Conservation (phyloP, 169 alveolate species). For the Plasmodium relictum region DNA sequence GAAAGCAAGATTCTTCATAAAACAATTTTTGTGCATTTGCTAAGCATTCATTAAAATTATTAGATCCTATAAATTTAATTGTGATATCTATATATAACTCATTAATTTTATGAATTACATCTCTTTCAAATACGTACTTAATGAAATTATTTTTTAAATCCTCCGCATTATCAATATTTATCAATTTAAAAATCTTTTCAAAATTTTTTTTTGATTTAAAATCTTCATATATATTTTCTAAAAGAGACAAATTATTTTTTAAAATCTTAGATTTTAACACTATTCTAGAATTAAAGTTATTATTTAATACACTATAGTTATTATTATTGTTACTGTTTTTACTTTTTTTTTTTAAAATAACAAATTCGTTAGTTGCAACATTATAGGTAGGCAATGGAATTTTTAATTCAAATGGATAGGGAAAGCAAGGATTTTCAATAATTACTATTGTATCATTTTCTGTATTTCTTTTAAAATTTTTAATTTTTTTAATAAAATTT, state of each 20-base stretch:
- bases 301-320: neutral
- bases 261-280: neutral
- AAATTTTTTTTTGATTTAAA: neutral
- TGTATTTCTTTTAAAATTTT: conserved; percentile 1
- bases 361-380: conserved; percentile 2
- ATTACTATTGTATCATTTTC: neutral
- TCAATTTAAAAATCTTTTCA: neutral
- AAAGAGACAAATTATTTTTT: neutral
- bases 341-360: neutral
- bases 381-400: neutral
- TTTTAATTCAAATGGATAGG: conserved; percentile 3
- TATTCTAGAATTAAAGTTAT: neutral
- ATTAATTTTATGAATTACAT: neutral
- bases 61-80: neutral
- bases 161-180: neutral
- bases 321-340: neutral
- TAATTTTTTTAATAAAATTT: neutral
- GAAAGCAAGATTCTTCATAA: conserved; percentile 8
- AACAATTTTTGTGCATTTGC: neutral
- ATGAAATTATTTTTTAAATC: neutral
- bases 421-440: neutral
- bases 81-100: neutral
- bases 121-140: neutral
- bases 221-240: conserved; percentile 9
- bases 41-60: conserved; percentile 1